Evolutionary conservation across 1,139 yeast species (phyloP).

Genomic region (Blastobotrys niveus): DNA sequence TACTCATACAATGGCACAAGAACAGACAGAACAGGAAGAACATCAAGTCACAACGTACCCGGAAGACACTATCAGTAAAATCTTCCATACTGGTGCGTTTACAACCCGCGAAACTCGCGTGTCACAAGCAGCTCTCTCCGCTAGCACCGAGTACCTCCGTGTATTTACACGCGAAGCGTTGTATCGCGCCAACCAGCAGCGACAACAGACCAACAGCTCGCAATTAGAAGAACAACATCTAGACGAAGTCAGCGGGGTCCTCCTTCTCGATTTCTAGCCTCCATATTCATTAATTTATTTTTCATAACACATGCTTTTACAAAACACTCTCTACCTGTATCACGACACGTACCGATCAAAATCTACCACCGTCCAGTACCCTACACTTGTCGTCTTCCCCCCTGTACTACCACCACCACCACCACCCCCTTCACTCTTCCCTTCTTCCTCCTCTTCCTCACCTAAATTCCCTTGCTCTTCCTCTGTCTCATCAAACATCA

Average conservation of each 20-base stretch:
- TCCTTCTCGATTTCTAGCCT: conserved; percentile 27
- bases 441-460: conserved; percentile 2
- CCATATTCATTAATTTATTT: no score
- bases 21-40: neutral
- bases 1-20: neutral
- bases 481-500: conserved; percentile 4
- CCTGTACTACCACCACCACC: no score
- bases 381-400: conserved; percentile 11
- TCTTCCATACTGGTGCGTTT: conserved; percentile 26
- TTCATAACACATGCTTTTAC: no score
- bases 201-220: conserved; percentile 11
- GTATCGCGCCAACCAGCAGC: conserved; percentile 29
- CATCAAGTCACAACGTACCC: conserved; percentile 12
- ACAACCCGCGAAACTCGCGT: conserved; percentile 25
- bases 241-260: conserved; percentile 23
- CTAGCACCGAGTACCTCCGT: conserved; percentile 29
- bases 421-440: no score
- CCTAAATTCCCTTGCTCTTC: conserved; percentile 11
- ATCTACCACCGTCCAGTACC: conserved; percentile 17
- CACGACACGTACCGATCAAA: neutral
- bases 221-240: conserved; percentile 24
- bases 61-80: conserved; percentile 23
- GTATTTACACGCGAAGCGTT: conserved; percentile 32
- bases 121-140: conserved; percentile 26
- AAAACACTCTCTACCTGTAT: no score